These are phyloP conservation scores for Xylaria digitata DNA, from an alignment of 2,329 filamentous ascomycete species.

Conservation along the genomic window DNA sequence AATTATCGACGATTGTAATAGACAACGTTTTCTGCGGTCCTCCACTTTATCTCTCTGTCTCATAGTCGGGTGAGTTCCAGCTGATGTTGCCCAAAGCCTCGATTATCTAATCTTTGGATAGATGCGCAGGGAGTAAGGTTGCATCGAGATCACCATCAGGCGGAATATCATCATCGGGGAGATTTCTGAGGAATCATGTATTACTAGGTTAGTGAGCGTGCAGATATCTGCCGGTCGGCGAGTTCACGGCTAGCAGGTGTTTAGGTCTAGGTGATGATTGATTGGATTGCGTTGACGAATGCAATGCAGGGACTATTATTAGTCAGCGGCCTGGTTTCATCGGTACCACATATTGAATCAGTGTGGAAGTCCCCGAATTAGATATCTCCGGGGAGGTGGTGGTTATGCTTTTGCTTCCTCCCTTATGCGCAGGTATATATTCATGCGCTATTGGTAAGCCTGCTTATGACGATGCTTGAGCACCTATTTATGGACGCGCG, in stretches of 20 bases:
- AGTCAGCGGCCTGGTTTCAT: slow-evolving; percentile 19
- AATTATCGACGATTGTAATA: slow-evolving; percentile 4
- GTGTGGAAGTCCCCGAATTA: slow-evolving; percentile 14
- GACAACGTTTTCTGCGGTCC: slow-evolving; percentile 6
- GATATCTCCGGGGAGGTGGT: slow-evolving; percentile 15
- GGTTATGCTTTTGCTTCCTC: neutral
- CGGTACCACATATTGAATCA: slow-evolving; percentile 3
- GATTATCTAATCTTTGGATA: neutral
- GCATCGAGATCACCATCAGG: slow-evolving; percentile 2
- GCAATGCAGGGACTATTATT: slow-evolving; percentile 15
- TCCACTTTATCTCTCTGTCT: neutral
- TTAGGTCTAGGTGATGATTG: neutral
- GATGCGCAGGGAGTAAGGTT: neutral
- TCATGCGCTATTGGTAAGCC: slow-evolving; percentile 2
- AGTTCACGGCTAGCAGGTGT: neutral
- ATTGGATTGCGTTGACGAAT: neutral
- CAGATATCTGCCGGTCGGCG: neutral
- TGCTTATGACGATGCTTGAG: neutral
- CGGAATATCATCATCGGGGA: slow-evolving; percentile 1
- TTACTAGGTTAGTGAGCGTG: slow-evolving; percentile 5
- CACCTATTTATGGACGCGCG: neutral
- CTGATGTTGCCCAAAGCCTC: neutral
- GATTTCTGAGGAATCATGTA: slow-evolving; percentile 21
- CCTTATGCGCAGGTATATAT: neutral
- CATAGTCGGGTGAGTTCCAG: neutral